These are phyloP conservation scores for Ambrosiella cleistominuta DNA, from an alignment of 2,329 filamentous ascomycete species.

Conservation along the genomic window DNA sequence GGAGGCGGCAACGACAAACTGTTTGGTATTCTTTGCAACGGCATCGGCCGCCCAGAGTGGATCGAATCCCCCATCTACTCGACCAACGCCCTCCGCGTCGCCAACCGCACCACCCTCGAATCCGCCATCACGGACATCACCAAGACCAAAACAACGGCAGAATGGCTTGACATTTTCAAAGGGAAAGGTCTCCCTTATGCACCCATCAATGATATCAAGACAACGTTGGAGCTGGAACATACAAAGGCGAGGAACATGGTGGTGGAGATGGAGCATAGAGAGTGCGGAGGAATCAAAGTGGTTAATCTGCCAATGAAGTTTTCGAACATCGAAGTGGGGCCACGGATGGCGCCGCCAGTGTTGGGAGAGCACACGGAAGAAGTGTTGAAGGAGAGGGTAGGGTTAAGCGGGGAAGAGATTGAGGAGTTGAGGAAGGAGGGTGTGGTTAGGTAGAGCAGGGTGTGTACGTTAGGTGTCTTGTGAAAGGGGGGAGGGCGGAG, in stretches of 20 bases:
- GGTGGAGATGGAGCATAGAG: constrained; percentile 63
- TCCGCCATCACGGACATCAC: constrained; percentile 61
- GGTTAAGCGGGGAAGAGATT: constrained; percentile 42
- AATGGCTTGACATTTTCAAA: constrained; percentile 77
- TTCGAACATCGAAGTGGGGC: constrained; percentile 60
- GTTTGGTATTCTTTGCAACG: constrained; percentile 46
- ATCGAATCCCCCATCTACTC: constrained; percentile 40
- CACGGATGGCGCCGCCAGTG: constrained; percentile 64
- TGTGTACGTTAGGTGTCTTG: neutral
- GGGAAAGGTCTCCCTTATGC: constrained; percentile 86
- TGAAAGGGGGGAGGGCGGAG: neutral
- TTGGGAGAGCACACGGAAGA: constrained; percentile 78
- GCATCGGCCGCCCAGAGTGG: constrained; percentile 41
- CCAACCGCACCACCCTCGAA: constrained; percentile 63
- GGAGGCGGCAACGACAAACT: constrained; percentile 57
- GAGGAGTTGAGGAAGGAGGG: constrained; percentile 44
- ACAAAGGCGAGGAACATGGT: constrained; percentile 79
- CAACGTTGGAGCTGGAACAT: constrained; percentile 68
- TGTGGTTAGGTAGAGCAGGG: constrained; percentile 34
- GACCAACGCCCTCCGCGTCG: constrained; percentile 45
- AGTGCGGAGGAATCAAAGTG: constrained; percentile 72
- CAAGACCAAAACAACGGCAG: constrained; percentile 57
- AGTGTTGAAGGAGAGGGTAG: constrained; percentile 47
- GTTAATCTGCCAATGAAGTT: constrained; percentile 93
- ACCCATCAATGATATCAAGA: constrained; percentile 83